Evolutionary conservation across 2,329 filamentous ascomycete genomes (phyloP).

Genomic region (Fusarium pseudocircinatum): DNA sequence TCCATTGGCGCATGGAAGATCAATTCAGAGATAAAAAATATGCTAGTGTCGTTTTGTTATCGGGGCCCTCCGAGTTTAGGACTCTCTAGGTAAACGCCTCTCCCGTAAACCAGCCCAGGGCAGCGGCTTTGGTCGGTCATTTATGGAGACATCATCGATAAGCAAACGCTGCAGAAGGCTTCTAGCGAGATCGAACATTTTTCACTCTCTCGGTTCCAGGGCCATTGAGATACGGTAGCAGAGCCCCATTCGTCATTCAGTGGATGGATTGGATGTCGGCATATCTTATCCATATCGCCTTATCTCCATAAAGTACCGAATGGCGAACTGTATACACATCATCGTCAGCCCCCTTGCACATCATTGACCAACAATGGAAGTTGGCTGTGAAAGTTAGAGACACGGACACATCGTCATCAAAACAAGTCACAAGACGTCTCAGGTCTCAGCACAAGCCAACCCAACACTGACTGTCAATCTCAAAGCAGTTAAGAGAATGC

Average conservation of each 20-base stretch:
- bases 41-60: conserved; percentile 18
- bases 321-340: conserved; percentile 2
- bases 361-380: conserved; percentile 4
- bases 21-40: conserved; percentile 2
- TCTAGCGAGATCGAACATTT: conserved; percentile 28
- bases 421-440: conserved; percentile 19
- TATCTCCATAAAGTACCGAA: conserved; percentile 15
- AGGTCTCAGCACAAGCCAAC: conserved; percentile 5
- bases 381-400: not conserved
- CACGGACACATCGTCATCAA: conserved; percentile 6
- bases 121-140: conserved; percentile 36
- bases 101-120: conserved; percentile 19
- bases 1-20: not conserved
- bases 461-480: conserved; percentile 6
- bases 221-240: conserved; percentile 18
- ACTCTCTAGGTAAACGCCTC: conserved; percentile 34
- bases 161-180: conserved; percentile 15
- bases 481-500: conserved; percentile 23
- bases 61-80: conserved; percentile 20
- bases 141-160: conserved; percentile 32
- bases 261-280: conserved; percentile 14
- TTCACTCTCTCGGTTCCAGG: not conserved
- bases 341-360: not conserved
- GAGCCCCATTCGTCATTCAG: conserved; percentile 20
- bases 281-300: conserved; percentile 13